phyloP scores from a whole-genome alignment of 1,284 basidiomycete genomes.

The Austroboletus novae-zelandiae region DNA sequence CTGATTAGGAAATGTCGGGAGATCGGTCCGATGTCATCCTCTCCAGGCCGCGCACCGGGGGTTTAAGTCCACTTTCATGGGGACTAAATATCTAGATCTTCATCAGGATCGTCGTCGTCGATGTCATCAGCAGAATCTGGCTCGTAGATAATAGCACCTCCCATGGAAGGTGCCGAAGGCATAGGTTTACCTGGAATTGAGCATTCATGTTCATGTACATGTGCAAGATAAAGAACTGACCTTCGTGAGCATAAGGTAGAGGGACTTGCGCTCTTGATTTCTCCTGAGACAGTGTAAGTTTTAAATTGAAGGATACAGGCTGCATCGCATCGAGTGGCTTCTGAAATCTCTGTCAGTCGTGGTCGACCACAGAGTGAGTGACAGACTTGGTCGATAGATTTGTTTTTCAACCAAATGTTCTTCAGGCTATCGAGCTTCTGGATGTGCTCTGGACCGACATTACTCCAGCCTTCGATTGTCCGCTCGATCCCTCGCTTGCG shows the following conservation, averaged over 20 bases:
- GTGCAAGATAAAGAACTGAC: constrained; percentile 36
- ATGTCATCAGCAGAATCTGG: constrained; percentile 88
- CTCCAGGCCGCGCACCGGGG: constrained; percentile 13
- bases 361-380: background rate
- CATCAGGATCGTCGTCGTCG: constrained; percentile 88
- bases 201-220: constrained; percentile 1
- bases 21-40: too few species aligned
- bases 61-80: constrained; percentile 22
- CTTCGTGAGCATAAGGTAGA: constrained; percentile 84
- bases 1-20: background rate
- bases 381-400: constrained; percentile 41
- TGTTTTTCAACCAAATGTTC: constrained; percentile 43
- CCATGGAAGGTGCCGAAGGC: constrained; percentile 6
- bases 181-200: constrained; percentile 26
- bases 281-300: constrained; percentile 81
- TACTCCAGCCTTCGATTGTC: constrained; percentile 62
- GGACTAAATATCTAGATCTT: constrained; percentile 76
- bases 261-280: constrained; percentile 76
- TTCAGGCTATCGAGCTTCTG: constrained; percentile 48
- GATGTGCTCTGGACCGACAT: constrained; percentile 43
- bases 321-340: constrained; percentile 54
- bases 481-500: constrained; percentile 57
- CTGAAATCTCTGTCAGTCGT: constrained; percentile 25
- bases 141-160: constrained; percentile 62
- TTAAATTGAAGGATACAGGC: constrained; percentile 81